Percentiles rank a stretch among this genome's conserved stretches.
Conservation (phyloP, 2,329 filamentous ascomycete species). For the Aspergillus brunneoviolaceus region DNA sequence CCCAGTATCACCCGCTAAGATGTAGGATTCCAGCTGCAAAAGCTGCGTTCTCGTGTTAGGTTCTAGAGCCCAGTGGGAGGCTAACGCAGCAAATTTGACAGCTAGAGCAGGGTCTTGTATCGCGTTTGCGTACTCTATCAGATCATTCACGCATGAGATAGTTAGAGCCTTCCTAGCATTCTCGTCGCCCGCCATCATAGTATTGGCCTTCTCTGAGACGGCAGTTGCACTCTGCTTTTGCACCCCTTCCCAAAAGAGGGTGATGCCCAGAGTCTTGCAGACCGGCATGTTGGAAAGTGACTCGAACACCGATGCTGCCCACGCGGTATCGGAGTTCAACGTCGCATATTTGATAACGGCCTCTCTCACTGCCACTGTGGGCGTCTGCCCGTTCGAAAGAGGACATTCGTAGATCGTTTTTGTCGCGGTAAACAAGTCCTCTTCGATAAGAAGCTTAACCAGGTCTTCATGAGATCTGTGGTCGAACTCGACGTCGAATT, state of each 20-base stretch:
- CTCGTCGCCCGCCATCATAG: slow-evolving; percentile 57
- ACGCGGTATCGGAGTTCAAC: slow-evolving; percentile 59
- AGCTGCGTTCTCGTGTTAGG: slow-evolving; percentile 70
- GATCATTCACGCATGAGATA: slow-evolving; percentile 70
- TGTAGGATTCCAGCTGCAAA: slow-evolving; percentile 72
- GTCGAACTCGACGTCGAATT: slow-evolving; percentile 52
- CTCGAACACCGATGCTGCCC: slow-evolving; percentile 63
- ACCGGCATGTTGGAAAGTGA: slow-evolving; percentile 44
- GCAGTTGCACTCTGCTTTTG: slow-evolving; percentile 71
- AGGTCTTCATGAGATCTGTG: slow-evolving; percentile 50
- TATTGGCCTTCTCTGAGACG: slow-evolving; percentile 68
- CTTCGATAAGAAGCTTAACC: slow-evolving; percentile 61
- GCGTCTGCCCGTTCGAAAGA: slow-evolving; percentile 42
- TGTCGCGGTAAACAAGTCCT: slow-evolving; percentile 59
- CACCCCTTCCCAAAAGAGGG: slow-evolving; percentile 73
- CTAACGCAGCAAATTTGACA: slow-evolving; percentile 69
- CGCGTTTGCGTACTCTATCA: slow-evolving; percentile 72
- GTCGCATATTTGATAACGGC: slow-evolving; percentile 62
- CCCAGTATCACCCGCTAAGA: slow-evolving; percentile 70
- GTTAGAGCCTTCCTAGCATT: slow-evolving; percentile 56
- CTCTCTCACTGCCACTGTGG: slow-evolving; percentile 50
- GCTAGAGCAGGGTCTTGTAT: slow-evolving; percentile 69
- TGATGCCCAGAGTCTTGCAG: slow-evolving; percentile 67
- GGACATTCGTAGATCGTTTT: slow-evolving; percentile 67
- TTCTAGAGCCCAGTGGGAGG: slow-evolving; percentile 62